Base-by-base conservation (phyloP, 1,139 yeast species). In the Schizosaccharomyces versatilis region DNA sequence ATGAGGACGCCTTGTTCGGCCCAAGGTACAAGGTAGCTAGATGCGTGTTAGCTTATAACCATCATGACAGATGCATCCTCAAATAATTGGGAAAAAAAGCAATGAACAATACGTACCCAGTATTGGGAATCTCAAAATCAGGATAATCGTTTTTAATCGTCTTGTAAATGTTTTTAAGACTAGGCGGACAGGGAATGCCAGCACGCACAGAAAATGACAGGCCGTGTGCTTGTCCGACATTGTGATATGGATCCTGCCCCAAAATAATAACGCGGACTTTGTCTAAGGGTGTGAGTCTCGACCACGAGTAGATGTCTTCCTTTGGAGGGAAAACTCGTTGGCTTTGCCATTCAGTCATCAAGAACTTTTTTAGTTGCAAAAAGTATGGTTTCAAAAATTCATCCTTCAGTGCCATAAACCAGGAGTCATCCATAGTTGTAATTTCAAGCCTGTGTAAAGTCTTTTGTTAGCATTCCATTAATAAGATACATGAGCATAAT, bases 211-310 rank as follows among this genome's bases (percentile, higher is more conserved):
- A 82, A 63, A 90, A 90, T 5, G 98, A 97, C 38, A 90, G 71
- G 0, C 99, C 99, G 64, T 90, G 98, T 0, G 99, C 99, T 66
- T 90, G 98, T 62, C 84, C 83, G 61, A 68, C 68, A 64, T 86
- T 86, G 66, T 93, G 98, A 65, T 90, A 90, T 0, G 99, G 99
- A 66, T 90, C 99, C 66, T 90, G 99, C 1, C 99, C 99, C 51
- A 93, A 71, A 15, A 93, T 73, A 2, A 90, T 75, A 40, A 93
- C 93, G 63, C 79, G 80, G 38, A 88, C 82, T 1, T 75, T 67
- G 6, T 78, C 72, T 41, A 90, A 71, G 0, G 96, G 95, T 0
- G 97, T 85, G 40, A 80, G 72, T 52, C 86, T 76, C 1, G 94
- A 81, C 97, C 98, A 90, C 0, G 96, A 83, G 66, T 90, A 90